Percentiles rank a stretch among this genome's conserved stretches.
phyloP scores from a whole-genome alignment of 2,329 filamentous ascomycete genomes.

The Huntiella omanensis region DNA sequence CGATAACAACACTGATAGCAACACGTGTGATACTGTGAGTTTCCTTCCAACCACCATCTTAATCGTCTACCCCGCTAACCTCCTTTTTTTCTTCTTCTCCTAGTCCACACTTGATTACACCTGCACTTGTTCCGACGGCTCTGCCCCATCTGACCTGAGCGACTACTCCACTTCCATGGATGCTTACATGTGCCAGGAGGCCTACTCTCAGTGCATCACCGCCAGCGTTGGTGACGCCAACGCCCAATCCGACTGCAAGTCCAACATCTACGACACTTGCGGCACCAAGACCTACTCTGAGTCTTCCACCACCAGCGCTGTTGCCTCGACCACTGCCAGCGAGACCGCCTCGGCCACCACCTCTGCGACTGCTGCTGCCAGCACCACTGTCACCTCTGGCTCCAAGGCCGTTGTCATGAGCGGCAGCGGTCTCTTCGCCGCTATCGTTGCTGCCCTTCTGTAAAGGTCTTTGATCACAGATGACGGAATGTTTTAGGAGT shows the following conservation, averaged over 20 bases:
- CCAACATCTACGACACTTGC: slow-evolving; percentile 28
- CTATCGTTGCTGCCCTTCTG: slow-evolving; percentile 14
- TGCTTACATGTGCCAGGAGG: slow-evolving; percentile 31
- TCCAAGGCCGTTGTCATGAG: slow-evolving; percentile 12
- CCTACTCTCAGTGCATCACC: slow-evolving; percentile 29
- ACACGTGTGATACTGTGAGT: slow-evolving; percentile 29
- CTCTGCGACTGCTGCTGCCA: slow-evolving; percentile 10
- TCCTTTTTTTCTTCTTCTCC: too few relatives aligned
- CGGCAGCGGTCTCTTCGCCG: slow-evolving; percentile 22
- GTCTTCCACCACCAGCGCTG: slow-evolving; percentile 14
- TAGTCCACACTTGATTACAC: slow-evolving; percentile 26
- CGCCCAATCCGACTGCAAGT: slow-evolving; percentile 29
- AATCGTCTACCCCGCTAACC: neutral
- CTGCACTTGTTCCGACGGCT: slow-evolving; percentile 31
- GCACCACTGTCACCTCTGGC: slow-evolving; percentile 13
- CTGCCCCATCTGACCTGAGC: slow-evolving; percentile 30
- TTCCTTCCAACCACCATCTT: neutral
- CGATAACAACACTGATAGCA: slow-evolving; percentile 19
- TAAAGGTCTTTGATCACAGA: neutral
- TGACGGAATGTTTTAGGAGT: neutral
- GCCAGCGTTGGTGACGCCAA: slow-evolving; percentile 22
- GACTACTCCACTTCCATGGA: slow-evolving; percentile 34
- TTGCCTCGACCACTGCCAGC: slow-evolving; percentile 15
- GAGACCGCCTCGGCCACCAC: slow-evolving; percentile 13
- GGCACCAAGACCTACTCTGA: slow-evolving; percentile 20